Evolutionary conservation across 495 filamentous ascomycete species (phyloP), one percentile per base, ranked within the genome.

Genomic region (Terfezia claveryi): DNA sequence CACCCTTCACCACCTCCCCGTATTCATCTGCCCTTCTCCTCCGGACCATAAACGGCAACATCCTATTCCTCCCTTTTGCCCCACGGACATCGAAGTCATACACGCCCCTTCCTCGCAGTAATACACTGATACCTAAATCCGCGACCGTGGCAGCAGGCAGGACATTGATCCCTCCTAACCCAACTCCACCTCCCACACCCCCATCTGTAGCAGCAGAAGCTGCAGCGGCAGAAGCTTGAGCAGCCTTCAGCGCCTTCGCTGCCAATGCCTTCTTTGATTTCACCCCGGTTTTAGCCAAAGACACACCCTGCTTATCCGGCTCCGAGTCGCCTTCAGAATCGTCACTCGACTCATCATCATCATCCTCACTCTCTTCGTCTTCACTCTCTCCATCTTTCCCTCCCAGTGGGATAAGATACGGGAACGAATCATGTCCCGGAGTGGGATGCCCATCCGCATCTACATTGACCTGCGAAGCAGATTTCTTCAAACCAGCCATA

Each of bases 31-130:
- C 76, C 23, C 87, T 80, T 66, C 81, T 81, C 56, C 87, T 73
- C 37, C 83, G 76, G 38, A 84, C 77, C 14, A 89, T 80, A 51
- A 87, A 82, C 0, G 91, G 91, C 59, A 93, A 96, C 77, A 91
- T 85, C 58, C 84, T 80, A 61, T 98, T 92, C 37, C 87, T 75
- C 17, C 91, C 92, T 66, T 87, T 94, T 62, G 93, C 93, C 14
- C 81, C 82, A n/a, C 84, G 76, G 8, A 95, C 84, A 62, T 94
- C 86, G 57, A 82, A 99, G 66, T 99, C 91, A 65, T 87, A 84
- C 16, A 92, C 76, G 16, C 80, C 81, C 62, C 88, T 87, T 36
- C 83, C 77, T 41, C 89, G 83, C n/a, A 96, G 70, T 6, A 99
- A 72, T 56, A 99, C 75, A 62, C 88, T 94, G 57, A 96, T 77